Evolutionary conservation across 2,329 filamentous ascomycete species (phyloP), one percentile per base, ranked within the genome.

Genomic region (Teratosphaeriaceae sp.): DNA sequence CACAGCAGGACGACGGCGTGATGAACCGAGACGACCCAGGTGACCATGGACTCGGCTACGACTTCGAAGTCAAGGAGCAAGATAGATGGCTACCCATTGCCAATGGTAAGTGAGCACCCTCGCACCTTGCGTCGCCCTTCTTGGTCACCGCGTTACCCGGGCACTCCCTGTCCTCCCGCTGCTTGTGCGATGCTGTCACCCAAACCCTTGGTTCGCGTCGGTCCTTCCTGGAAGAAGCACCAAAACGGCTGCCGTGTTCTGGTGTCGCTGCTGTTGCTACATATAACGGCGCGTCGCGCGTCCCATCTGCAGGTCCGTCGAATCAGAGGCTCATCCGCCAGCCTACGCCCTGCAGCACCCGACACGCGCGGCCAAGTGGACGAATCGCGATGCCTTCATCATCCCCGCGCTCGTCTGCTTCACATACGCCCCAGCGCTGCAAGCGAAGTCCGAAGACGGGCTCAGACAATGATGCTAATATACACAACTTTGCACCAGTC

Each of bases 61-160:
- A 97, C 74, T 95, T 96, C 67, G 90, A 97, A 73, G 90, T 97
- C 70, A 97, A 97, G 78, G 92, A 98, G 72, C 92, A 98, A 72
- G 92, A 98, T 72, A 78, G 92, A 77, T 98, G 92, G 92, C 80
- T 98, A 67, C 92, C 92, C 67, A 98, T 98, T 79, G 92, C 92
- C 73, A 98, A 98, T 88, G 92, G 92, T 98, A 79, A 79, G 92
- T 92, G 44, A 38, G 31, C 33, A 21, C 42, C 42, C 49, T 36
- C 49, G 26, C 40, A 45, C 49, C 44, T 51, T 51, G 49, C 49
- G 37, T 49, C 43, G 21, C 26, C 31, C 12, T 45, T 46, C 47
- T 46, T 42, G 47, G 45, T 39, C 45, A 34, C 47, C 43, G 47
- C 40, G 46, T 37, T 18, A 47, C 44, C 24, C 47, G 42, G 46